phyloP scores from a whole-genome alignment of 805 yeast genomes.

The Pichia cabralensis region DNA sequence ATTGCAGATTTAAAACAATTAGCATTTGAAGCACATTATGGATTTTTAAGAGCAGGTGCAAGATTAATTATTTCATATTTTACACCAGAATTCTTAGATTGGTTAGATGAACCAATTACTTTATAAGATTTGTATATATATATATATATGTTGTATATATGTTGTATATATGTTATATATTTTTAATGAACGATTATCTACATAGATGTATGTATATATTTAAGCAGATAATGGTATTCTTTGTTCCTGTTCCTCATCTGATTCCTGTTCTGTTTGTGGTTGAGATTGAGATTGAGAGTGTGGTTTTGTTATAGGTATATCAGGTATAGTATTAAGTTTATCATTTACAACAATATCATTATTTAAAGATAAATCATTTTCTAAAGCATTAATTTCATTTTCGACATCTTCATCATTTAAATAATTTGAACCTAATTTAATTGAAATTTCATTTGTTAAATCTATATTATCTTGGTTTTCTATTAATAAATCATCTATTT shows the following conservation, averaged over 20 bases:
- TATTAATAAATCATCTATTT: constrained; percentile 76
- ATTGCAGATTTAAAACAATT: constrained; percentile 71
- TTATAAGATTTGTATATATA: constrained; percentile 10
- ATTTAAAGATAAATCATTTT: constrained; percentile 30
- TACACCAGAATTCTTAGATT: constrained; percentile 91
- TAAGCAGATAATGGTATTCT: constrained; percentile 5
- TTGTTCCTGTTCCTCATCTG: constrained; percentile 12
- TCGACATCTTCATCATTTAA: constrained; percentile 44
- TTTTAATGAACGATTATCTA: too few relatives aligned
- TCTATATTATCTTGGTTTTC: constrained; percentile 73
- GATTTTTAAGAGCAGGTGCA: constrained; percentile 94
- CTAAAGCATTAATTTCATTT: constrained; percentile 45
- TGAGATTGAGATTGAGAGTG: too few relatives aligned
- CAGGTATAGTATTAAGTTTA: not conserved
- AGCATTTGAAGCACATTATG: constrained; percentile 82
- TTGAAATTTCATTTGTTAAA: constrained; percentile 67
- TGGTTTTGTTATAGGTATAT: not conserved
- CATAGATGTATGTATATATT: not conserved
- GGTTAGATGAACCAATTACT: constrained; percentile 46
- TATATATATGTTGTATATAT: too few relatives aligned
- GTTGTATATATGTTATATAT: too few relatives aligned
- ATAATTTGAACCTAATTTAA: constrained; percentile 35
- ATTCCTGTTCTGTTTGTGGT: constrained; percentile 13
- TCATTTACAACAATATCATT: constrained; percentile 3
- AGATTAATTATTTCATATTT: constrained; percentile 83